Base-by-base conservation (phyloP, 78 protist genomes). In the Protostelium mycophagum region DNA sequence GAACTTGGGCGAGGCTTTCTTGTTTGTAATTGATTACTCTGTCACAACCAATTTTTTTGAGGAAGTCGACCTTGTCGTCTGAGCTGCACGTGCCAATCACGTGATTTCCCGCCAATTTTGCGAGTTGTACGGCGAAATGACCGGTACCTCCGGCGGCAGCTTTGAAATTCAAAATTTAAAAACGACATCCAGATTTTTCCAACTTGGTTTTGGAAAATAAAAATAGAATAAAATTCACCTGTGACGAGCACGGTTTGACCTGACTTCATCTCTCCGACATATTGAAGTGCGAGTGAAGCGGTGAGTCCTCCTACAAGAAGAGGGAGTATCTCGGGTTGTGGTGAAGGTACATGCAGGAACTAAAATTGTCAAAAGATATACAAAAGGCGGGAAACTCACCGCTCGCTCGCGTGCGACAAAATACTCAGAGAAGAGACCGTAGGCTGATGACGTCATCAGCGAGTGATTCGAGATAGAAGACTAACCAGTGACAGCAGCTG, bases 101-200 rank as follows among this genome's bases (percentile, higher is more conserved):
- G n/a, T 85, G 89, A 83, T 86, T 83, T 35, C 94, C 94, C 0
- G 90, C 90, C 31, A 51, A 37, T 86, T 88, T 89, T 16, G 85
- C 90, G 34, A 88, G 85, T 38, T 92, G 94, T 37, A 92, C 94
- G 25, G 94, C 94, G 38, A 88, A 92, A 16, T 83, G 87, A 9
- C 94, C 94, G 1, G 94, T 92, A 36, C 83, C 94, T 28, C 94
- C 94, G 37, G 91, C 94, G 34, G 94, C 94, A 0, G 91, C 91
- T 28, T 87, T 73, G 10, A 84, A n/a, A n/a, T n/a, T n/a, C n/a
- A n/a, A n/a, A n/a, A n/a, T n/a, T n/a, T n/a, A n/a, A n/a, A n/a
- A n/a, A n/a, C n/a, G n/a, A n/a, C n/a, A n/a, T n/a, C n/a, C n/a
- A n/a, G n/a, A n/a, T n/a, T n/a, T n/a, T n/a, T n/a, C n/a, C 87